Base-by-base conservation (phyloP, 225 moss, liverwort and hornwort genomes). In the Neckera pumila region DNA sequence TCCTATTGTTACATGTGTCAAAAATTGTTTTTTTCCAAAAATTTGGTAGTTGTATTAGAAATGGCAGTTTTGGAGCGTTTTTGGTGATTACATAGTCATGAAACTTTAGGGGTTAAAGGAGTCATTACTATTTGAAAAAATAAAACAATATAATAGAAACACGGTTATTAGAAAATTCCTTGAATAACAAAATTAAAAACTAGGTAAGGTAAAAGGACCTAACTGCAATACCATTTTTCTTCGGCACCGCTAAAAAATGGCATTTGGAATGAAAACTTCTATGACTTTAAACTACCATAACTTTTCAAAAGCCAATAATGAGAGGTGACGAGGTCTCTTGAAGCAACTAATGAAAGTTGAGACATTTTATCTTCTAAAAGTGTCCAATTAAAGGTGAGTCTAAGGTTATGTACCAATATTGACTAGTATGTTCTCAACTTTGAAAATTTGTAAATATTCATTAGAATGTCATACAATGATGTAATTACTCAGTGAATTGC, bases 381-480 rank as follows among this genome's bases (percentile, higher is more conserved):
- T 0, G 4, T 30, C 18, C 7, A 30, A 18, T 47, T 31, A 71
- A 74, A 49, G 18, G 18, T 74, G 5, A 17, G 4, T 73, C 6
- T 30, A 30, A 18, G 1, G 6, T 45, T 19, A 10, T 7, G 1
- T 47, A n/a, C n/a, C n/a, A n/a, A n/a, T n/a, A 31, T 74, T 49
- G 8, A 17, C 17, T 30, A 30, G 0, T 30, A 28, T 45, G 1
- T 18, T 74, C 0, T 47, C 11, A 47, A 11, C 47, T 74, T 45
- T 74, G 30, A 74, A 18, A 17, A 11, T 27, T 47, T 30, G 0
- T 47, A 30, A 11, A 30, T 10, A 17, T 14, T 69, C 14, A 69
- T 4, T 23, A 40, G 2, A 69, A 4, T 1, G 0, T 25, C 1
- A 2, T 1, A 25, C 25, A 70, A 25, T 25, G 4, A 69, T 0